Base-by-base conservation (phyloP, 2,329 filamentous ascomycete species). In the Penicillium freii region DNA sequence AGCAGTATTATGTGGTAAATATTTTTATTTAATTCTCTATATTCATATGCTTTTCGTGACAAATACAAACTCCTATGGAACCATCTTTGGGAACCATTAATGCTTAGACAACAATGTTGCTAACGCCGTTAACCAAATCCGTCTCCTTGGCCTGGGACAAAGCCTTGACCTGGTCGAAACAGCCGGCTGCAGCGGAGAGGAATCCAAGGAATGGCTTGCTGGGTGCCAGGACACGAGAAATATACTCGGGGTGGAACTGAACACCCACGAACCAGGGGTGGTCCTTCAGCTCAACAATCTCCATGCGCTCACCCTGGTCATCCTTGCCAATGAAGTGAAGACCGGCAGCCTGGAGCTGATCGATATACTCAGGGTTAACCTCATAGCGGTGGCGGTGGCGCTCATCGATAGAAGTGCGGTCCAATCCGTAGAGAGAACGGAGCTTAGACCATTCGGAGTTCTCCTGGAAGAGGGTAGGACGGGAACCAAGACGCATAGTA, bases 211-310 rank as follows among this genome's bases (percentile, higher is more conserved):
- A 94, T 1, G 90, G 87, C 71, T 85, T 85, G 69, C 84, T 87
- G 0, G 90, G 90, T 50, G 84, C 80, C 59, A 95, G 77, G 2
- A 94, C 91, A 50, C 88, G 82, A 64, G 84, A 87, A 47, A 90
- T 80, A 72, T 92, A 96, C 75, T 96, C 92, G 1, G 92, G 91
- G 73, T 96, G 92, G 74, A 88, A 93, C 75, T 96, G 92, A 8
- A 93, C 88, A 60, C 88, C 87, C 19, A 95, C 90, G 66, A 87
- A 96, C 81, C 84, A 96, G 0, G 88, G 89, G 72, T 95, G 91
- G 62, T 93, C 87, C 71, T 87, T 87, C 60, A 95, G 77, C 75
- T 96, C 91, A 31, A 95, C 78, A 50, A 91, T 83, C 77, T 95
- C 91, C 87, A 94, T 91, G 27, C 91, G 84, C 64, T 88, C 84